Conservation (phyloP, 495 filamentous ascomycete genomes). For the Haplographium delicatum region DNA sequence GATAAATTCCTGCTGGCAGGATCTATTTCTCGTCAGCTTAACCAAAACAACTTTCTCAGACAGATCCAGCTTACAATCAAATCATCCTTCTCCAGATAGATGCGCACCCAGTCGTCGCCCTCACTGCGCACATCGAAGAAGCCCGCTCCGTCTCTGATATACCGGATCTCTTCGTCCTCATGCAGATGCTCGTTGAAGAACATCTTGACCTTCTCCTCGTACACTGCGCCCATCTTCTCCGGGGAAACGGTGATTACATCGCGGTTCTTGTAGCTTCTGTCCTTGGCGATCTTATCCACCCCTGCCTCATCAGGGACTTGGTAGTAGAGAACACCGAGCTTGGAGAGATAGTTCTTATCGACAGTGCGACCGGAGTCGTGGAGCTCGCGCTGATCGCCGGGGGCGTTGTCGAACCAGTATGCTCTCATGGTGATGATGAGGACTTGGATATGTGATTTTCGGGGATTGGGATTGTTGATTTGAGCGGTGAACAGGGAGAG, state of each 20-base stretch:
- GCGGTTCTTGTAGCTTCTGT: constrained; percentile 88
- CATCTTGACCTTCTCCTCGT: constrained; percentile 84
- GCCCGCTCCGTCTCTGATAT: constrained; percentile 81
- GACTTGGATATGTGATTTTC: neutral
- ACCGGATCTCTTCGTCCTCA: constrained; percentile 99
- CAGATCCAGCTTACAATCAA: constrained; percentile 21
- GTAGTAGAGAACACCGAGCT: constrained; percentile 75
- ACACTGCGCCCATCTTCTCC: constrained; percentile 73
- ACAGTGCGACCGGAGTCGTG: constrained; percentile 78
- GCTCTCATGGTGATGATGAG: constrained; percentile 50
- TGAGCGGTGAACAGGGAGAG: neutral
- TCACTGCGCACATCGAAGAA: constrained; percentile 88
- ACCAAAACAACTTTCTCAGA: neutral
- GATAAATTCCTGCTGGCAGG: constrained; percentile 93
- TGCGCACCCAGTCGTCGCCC: constrained; percentile 77
- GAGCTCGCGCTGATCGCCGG: constrained; percentile 89
- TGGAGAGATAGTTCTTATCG: constrained; percentile 52
- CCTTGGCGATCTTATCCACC: constrained; percentile 66
- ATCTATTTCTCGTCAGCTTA: constrained; percentile 41
- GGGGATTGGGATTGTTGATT: neutral
- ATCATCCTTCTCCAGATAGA: constrained; percentile 64
- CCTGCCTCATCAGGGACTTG: constrained; percentile 54
- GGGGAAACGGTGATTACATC: constrained; percentile 91
- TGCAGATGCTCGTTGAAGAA: constrained; percentile 97
- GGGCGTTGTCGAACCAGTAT: constrained; percentile 73